Base-by-base conservation (phyloP, 768 basidiomycete species). In the Trametes maxima region DNA sequence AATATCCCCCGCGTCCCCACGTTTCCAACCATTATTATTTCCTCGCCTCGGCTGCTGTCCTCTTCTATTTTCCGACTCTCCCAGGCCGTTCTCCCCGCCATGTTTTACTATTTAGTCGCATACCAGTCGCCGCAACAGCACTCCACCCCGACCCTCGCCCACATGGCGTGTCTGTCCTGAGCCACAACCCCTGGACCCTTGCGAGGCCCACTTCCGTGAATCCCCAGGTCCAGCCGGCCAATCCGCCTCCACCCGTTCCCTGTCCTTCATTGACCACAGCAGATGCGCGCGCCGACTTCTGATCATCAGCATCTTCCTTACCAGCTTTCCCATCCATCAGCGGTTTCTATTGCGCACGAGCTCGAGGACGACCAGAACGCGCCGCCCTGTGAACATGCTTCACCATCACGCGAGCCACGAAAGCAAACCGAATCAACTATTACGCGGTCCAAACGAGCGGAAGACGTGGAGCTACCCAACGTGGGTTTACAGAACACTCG, bases 401-500 rank as follows among this genome's bases (percentile, higher is more conserved):
- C 35, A 19, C 37, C 51, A 52, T 52, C 57, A 58, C 40, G 47
- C 57, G 40, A 4, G n/a, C 19, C 40, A 25, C 43, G 48, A 33
- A 50, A 58, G 55, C 56, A 49, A 48, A 54, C 56, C 36, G 43
- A 57, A 46, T 53, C 17, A 57, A 63, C 52, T 58, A 64, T 59
- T 51, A 64, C n/a, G 50, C 57, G 54, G 51, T 54, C 62, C 52
- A 59, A 64, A 64, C 16, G 62, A 64, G 62, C 43, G 62, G 57
- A 55, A 42, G 43, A 50, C 57, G 42, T 56, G 57, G 43, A 51
- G 54, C 62, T 51, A 64, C 47, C 57, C 53, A 22, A 33, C 19
- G 45, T n/a, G 40, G 54, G 58, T 42, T 16, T 55, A 56, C 62
- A 63, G 14, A 55, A 59, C 57, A 59, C 54, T 50, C 46, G 57